Percentiles rank a stretch among this genome's conserved stretches.
Conservation (phyloP, 2,329 filamentous ascomycete genomes). For the Dothistroma septosporum region DNA sequence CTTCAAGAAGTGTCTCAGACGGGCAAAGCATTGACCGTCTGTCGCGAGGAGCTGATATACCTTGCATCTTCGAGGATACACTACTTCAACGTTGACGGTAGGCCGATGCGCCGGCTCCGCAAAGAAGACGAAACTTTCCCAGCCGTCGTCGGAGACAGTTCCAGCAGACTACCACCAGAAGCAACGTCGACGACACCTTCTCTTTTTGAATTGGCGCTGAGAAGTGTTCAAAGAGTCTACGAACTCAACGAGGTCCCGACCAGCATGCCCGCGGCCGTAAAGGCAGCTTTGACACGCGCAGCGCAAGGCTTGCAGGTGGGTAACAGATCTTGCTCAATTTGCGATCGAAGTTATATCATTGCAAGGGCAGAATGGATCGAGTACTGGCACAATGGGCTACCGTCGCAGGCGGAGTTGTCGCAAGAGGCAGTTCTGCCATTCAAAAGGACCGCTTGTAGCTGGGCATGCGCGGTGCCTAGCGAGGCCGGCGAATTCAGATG, state of each 20-base stretch:
- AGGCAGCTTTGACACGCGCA: conserved; percentile 22
- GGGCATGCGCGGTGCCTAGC: conserved; percentile 31
- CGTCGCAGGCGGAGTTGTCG: conserved; percentile 25
- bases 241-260: conserved; percentile 26
- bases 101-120: conserved; percentile 8
- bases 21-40: conserved; percentile 10
- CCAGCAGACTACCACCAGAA: neutral
- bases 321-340: conserved; percentile 34
- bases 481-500: conserved; percentile 17
- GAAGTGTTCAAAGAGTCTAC: conserved; percentile 24
- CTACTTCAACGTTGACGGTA: conserved; percentile 33
- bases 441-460: conserved; percentile 31
- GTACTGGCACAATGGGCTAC: conserved; percentile 32
- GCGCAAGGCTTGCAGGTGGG: conserved; percentile 18
- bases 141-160: conserved; percentile 8
- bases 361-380: conserved; percentile 36
- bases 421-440: conserved; percentile 34
- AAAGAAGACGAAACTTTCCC: conserved; percentile 3
- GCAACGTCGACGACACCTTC: conserved; percentile 26
- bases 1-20: conserved; percentile 16
- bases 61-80: conserved; percentile 26
- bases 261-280: conserved; percentile 22
- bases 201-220: conserved; percentile 35
- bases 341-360: conserved; percentile 30
- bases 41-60: conserved; percentile 30